These are phyloP conservation scores for Nakaseomyces delphensis DNA, from an alignment of 1,139 yeast species.

Conservation along the genomic window DNA sequence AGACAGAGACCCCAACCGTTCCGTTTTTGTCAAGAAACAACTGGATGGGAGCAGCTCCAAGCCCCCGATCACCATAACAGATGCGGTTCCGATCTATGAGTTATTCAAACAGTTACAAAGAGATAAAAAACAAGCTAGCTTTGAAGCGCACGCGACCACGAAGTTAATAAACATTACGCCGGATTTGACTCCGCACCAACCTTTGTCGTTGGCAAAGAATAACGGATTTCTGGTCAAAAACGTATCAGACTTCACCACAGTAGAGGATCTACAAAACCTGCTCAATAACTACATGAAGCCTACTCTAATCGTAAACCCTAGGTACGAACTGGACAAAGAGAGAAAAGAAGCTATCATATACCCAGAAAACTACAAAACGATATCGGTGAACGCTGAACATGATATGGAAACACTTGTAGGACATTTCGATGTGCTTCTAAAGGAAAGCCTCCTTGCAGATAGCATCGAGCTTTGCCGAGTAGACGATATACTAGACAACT, in stretches of 20 bases:
- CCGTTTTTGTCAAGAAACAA: slow-evolving; percentile 50
- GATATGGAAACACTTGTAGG: slow-evolving; percentile 26
- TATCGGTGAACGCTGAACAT: slow-evolving; percentile 23
- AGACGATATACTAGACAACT: too few species aligned
- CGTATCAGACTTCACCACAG: slow-evolving; percentile 46
- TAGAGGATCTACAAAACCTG: slow-evolving; percentile 37
- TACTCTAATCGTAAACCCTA: slow-evolving; percentile 23
- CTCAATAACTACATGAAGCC: slow-evolving; percentile 29
- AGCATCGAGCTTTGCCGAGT: slow-evolving; percentile 24
- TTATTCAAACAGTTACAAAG: slow-evolving; percentile 30
- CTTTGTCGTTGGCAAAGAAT: slow-evolving; percentile 14
- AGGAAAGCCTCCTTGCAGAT: slow-evolving; percentile 26
- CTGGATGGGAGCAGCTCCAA: slow-evolving; percentile 30
- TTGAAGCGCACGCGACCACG: slow-evolving; percentile 21
- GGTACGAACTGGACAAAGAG: slow-evolving; percentile 33
- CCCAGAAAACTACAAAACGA: slow-evolving; percentile 31
- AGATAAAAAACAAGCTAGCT: slow-evolving; percentile 31
- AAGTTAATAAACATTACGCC: slow-evolving; percentile 19
- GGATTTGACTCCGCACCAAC: slow-evolving; percentile 11
- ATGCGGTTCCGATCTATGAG: slow-evolving; percentile 29
- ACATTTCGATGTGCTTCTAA: slow-evolving; percentile 18
- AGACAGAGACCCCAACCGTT: slow-evolving; percentile 72
- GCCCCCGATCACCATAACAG: slow-evolving; percentile 29
- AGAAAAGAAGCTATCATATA: slow-evolving; percentile 40
- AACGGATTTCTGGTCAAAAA: slow-evolving; percentile 52